Conservation (phyloP, 305 asterid species). For the Fraxinus albicans region DNA sequence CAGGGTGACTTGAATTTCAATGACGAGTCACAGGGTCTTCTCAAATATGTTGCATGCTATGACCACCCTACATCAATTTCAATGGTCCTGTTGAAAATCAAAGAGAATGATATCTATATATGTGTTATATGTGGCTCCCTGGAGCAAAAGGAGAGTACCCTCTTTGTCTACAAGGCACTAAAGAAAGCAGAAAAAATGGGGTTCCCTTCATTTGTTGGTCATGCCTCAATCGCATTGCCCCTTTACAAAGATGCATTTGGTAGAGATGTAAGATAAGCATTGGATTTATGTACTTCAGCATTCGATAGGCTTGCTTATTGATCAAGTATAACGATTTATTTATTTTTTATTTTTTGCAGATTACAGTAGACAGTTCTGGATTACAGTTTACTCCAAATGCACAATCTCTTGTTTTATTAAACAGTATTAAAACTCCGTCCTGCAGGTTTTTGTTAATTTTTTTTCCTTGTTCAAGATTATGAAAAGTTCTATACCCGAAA, state of each 20-base stretch:
- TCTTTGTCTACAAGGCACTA: constrained; percentile 64
- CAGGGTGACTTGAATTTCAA: constrained; percentile 27
- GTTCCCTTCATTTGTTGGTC: constrained; percentile 73
- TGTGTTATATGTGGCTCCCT: constrained; percentile 64
- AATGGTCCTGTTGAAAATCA: constrained; percentile 58
- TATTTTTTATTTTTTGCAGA: constrained; percentile 41
- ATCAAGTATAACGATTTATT: constrained; percentile 13
- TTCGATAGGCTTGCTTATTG: constrained; percentile 8
- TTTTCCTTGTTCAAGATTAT: constrained; percentile 19
- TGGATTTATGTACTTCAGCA: constrained; percentile 8
- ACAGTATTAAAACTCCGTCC: constrained; percentile 62
- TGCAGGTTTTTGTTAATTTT: constrained; percentile 61
- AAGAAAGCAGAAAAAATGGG: constrained; percentile 55
- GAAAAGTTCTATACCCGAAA: constrained; percentile 1
- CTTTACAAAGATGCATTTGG: constrained; percentile 41
- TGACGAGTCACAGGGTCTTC: constrained; percentile 36
- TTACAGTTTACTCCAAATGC: constrained; percentile 81
- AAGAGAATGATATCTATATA: constrained; percentile 49
- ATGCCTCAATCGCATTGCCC: constrained; percentile 50
- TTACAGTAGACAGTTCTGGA: constrained; percentile 47
- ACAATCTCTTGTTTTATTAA: constrained; percentile 60
- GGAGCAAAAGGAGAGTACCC: constrained; percentile 45
- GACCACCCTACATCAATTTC: constrained; percentile 71
- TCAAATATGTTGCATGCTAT: constrained; percentile 59
- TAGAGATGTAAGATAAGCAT: constrained; percentile 62